Evolutionary conservation across 371 early-diverging fungal species (phyloP).

Genomic region (Haplosporangium sp.): DNA sequence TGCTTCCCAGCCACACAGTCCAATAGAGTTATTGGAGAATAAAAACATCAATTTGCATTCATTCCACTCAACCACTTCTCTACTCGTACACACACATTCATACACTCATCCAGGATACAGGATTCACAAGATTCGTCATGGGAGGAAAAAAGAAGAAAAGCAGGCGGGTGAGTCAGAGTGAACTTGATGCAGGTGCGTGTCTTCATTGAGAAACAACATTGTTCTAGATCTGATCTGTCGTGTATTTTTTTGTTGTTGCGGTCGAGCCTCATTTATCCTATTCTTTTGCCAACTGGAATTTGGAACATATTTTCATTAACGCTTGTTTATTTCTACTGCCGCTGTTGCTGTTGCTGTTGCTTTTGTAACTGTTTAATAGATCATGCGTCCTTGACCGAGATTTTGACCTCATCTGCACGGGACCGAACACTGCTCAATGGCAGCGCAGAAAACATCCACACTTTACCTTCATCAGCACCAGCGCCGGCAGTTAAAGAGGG

Average conservation of each 20-base stretch:
- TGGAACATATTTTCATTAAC: constrained; percentile 1
- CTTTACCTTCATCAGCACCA: not conserved
- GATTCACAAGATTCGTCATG: not conserved
- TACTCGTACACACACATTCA: not conserved
- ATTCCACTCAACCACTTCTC: not conserved
- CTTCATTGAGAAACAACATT: not conserved
- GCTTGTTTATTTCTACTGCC: not conserved
- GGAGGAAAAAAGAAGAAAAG: constrained; percentile 27
- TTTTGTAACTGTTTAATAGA: not conserved
- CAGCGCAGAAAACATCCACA: not conserved
- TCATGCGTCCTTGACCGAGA: constrained; percentile 18
- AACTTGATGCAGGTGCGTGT: constrained; percentile 16
- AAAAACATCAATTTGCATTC: too few species aligned
- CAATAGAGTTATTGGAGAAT: too few species aligned
- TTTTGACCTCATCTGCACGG: constrained; percentile 16
- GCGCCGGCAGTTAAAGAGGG: too few species aligned
- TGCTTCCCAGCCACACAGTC: too few species aligned
- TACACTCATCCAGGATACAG: not conserved
- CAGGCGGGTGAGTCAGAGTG: constrained; percentile 22
- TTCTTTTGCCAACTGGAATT: too few species aligned
- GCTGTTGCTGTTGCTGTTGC: not conserved
- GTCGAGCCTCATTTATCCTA: too few species aligned
- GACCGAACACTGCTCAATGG: not conserved
- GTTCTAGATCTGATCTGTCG: not conserved
- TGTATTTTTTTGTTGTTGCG: too few species aligned